Conservation (phyloP, 768 basidiomycete species). For the Gautieria morchelliformis region DNA sequence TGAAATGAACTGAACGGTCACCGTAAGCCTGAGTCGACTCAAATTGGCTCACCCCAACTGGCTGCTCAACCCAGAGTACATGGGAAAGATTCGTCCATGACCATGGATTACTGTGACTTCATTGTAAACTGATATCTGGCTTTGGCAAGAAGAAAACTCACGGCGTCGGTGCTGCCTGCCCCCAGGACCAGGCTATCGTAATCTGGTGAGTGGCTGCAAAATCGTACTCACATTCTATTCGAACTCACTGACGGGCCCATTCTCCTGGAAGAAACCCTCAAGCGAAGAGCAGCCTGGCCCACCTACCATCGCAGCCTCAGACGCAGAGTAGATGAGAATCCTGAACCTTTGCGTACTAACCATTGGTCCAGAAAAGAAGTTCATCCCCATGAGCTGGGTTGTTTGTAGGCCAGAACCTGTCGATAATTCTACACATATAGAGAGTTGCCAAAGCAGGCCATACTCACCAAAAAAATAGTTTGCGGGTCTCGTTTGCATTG, state of each 20-base stretch:
- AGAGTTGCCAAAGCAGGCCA: not conserved
- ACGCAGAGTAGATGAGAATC: too few relatives aligned
- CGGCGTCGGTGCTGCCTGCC: slow-evolving; percentile 10
- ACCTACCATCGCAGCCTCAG: not conserved
- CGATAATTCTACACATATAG: not conserved
- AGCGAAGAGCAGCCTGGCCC: slow-evolving; percentile 12
- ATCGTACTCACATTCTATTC: not conserved
- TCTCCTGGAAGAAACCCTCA: slow-evolving; percentile 12
- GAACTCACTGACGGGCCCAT: slow-evolving; percentile 9
- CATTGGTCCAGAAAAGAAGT: slow-evolving; percentile 27
- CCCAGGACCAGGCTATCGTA: slow-evolving; percentile 12
- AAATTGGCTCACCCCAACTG: slow-evolving; percentile 13
- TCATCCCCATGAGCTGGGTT: slow-evolving; percentile 21
- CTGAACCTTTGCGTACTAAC: slow-evolving; percentile 8
- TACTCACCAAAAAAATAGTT: slow-evolving; percentile 23
- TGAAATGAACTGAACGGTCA: not conserved
- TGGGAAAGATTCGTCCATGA: slow-evolving; percentile 14
- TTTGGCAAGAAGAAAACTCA: not conserved
- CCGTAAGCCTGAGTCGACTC: not conserved
- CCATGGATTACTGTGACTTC: slow-evolving; percentile 6
- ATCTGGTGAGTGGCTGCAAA: not conserved
- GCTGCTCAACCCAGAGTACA: slow-evolving; percentile 15
- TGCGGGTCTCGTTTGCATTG: slow-evolving; percentile 34
- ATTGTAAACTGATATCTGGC: not conserved
- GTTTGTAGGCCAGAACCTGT: slow-evolving; percentile 26